Conservation (phyloP, 1,284 basidiomycete genomes). For the Pholiota adiposa region DNA sequence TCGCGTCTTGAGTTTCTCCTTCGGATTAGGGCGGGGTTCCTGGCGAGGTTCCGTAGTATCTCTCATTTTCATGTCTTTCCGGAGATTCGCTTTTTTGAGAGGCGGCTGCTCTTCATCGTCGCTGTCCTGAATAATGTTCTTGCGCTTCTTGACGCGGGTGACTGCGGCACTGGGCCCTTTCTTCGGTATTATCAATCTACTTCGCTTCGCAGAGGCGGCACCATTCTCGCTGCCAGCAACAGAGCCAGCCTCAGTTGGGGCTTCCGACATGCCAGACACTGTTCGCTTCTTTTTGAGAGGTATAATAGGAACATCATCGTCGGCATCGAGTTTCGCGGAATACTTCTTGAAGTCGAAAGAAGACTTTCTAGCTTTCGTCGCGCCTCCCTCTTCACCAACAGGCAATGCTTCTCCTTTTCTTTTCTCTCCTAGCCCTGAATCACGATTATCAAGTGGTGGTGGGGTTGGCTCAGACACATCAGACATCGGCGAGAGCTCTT, state of each 20-base stretch:
- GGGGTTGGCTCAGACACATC: neutral
- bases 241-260: slow-evolving; percentile 2
- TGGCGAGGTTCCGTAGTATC: slow-evolving; percentile 4
- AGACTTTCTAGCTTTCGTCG: neutral
- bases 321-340: slow-evolving; percentile 8
- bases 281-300: slow-evolving; percentile 16
- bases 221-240: neutral
- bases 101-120: slow-evolving; percentile 28
- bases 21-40: slow-evolving; percentile 2
- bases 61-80: slow-evolving; percentile 2
- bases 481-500: slow-evolving; percentile 5
- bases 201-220: slow-evolving; percentile 6
- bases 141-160: slow-evolving; percentile 35
- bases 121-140: slow-evolving; percentile 7
- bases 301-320: slow-evolving; percentile 24
- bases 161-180: slow-evolving; percentile 24
- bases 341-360: slow-evolving; percentile 14
- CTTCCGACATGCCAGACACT: neutral
- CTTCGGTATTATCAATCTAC: neutral
- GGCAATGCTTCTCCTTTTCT: neutral
- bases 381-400: neutral
- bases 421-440: neutral
- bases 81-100: slow-evolving; percentile 32
- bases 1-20: slow-evolving; percentile 2
- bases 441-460: neutral